Evolutionary conservation across 805 yeast species (phyloP), one percentile per base, ranked within the genome.

Genomic region (Maudiozyma turicensis): DNA sequence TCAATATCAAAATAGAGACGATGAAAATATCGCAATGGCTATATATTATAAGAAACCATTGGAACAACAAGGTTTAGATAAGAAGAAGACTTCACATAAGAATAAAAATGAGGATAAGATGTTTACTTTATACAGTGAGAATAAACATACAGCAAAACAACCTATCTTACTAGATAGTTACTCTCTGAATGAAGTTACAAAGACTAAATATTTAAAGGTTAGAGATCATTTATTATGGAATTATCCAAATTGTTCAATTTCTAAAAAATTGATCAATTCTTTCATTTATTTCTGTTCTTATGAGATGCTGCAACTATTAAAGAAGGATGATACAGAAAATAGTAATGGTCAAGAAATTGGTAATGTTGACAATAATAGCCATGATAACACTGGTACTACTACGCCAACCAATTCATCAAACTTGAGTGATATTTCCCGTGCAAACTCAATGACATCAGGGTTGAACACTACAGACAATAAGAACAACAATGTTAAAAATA

Each of bases 201-300:
- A 78, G 53, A 79, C 81, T 49, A 86, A 89, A 67, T 77, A 81
- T 43, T 70, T 93, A 48, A 79, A 81, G 53, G 71, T 91, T 47
- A 78, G 98, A 68, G 83, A 93, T 43, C 93, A 90, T 55, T 74
- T 93, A 79, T 72, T 85, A 37, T 93, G 98, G 98, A 78, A 84
- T 64, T 81, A 81, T 63, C 95, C 97, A 40, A 78, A 80, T 52
- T 70, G 88, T 4, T 76, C 80, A 14, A 86, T 89, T 7, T 85
- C 96, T 14, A 81, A 90, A 5, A 81, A 80, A 52, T 68, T 89
- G 50, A 71, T 88, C 50, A 84, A 87, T 60, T 75, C 95, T 8
- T 78, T 81, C 47, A 84, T 93, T 30, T 82, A 78, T 57, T 78
- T 84, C 56, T 77, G 85, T 58, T 73, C 79, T 39, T 69, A 70